Evolutionary conservation across 1,139 yeast species (phyloP).

Genomic region (Pichia sp.): DNA sequence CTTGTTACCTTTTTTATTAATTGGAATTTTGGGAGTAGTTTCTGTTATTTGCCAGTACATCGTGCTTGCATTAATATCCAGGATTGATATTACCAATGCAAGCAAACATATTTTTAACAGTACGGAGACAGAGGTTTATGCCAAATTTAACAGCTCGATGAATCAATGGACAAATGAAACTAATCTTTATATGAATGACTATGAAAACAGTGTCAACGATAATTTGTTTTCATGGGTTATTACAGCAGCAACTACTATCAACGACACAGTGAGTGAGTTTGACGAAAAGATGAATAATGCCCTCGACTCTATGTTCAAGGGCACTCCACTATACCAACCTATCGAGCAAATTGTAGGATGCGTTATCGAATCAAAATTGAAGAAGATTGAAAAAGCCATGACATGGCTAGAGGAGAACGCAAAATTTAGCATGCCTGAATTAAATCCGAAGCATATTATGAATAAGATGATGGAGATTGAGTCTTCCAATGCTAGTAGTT

Average conservation of each 20-base stretch:
- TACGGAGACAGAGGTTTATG: constrained; percentile 18
- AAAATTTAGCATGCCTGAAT: constrained; percentile 53
- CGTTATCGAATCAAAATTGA: constrained; percentile 68
- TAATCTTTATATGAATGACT: constrained; percentile 41
- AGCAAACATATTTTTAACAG: constrained; percentile 14
- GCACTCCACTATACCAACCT: constrained; percentile 63
- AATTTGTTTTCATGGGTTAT: constrained; percentile 65
- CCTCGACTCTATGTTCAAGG: constrained; percentile 55
- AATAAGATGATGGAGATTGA: constrained; percentile 11
- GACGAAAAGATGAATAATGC: constrained; percentile 49
- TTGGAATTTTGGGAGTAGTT: constrained; percentile 47
- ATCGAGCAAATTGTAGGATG: constrained; percentile 70
- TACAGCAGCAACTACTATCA: constrained; percentile 50
- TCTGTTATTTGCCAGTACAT: constrained; percentile 46
- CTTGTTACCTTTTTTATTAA: constrained; percentile 41
- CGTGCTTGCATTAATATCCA: constrained; percentile 31
- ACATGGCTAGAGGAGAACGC: constrained; percentile 74
- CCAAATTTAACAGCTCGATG: constrained; percentile 23
- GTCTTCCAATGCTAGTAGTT: constrained; percentile 10
- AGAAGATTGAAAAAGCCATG: constrained; percentile 61
- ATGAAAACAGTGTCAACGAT: constrained; percentile 51
- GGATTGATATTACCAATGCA: constrained; percentile 5
- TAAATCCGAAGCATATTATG: constrained; percentile 34
- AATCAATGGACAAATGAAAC: constrained; percentile 49
- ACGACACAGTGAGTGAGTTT: constrained; percentile 50